A percentile compares a stretch with the other conserved stretches of the same genome.
These are phyloP conservation scores for Capillidium rhysosporum DNA, from an alignment of 371 early-diverging fungal species.

Conservation along the genomic window DNA sequence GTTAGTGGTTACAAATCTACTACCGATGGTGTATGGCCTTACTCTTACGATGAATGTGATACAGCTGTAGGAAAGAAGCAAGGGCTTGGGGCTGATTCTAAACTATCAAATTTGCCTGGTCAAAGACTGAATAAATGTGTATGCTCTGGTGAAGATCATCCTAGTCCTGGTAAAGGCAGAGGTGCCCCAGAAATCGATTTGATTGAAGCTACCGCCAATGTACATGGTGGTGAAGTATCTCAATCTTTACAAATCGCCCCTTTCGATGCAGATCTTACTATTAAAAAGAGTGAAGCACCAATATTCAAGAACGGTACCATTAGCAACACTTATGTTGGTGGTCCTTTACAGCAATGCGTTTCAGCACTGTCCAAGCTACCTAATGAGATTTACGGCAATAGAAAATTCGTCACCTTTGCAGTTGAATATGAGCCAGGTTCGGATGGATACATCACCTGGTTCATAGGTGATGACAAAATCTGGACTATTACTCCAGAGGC, in stretches of 20 bases:
- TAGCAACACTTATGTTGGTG: constrained; percentile 4
- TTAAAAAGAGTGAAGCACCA: not conserved
- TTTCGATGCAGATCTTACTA: constrained; percentile 3
- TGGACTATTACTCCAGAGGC: constrained; percentile 5
- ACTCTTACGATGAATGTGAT: constrained; percentile 26
- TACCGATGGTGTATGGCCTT: constrained; percentile 35
- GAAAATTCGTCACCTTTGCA: not conserved
- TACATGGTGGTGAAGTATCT: constrained; percentile 6
- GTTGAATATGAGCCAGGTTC: constrained; percentile 6
- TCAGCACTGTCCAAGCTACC: constrained; percentile 6
- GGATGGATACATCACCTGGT: constrained; percentile 7
- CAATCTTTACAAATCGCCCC: constrained; percentile 10
- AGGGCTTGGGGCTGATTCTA: constrained; percentile 6
- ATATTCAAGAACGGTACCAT: not conserved
- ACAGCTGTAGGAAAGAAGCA: constrained; percentile 23
- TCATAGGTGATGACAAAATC: not conserved
- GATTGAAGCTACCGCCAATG: constrained; percentile 16
- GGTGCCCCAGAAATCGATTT: constrained; percentile 33
- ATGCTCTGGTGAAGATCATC: constrained; percentile 21
- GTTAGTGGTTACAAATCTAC: constrained; percentile 24
- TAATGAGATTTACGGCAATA: not conserved
- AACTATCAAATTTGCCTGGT: constrained; percentile 12
- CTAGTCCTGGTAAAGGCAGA: constrained; percentile 26
- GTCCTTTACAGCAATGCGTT: constrained; percentile 6
- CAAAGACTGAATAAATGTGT: constrained; percentile 28